A percentile compares a stretch with the other conserved stretches of the same genome.
Evolutionary conservation across 148 eudicot species (phyloP).

Genomic region (Bassia scoparia): DNA sequence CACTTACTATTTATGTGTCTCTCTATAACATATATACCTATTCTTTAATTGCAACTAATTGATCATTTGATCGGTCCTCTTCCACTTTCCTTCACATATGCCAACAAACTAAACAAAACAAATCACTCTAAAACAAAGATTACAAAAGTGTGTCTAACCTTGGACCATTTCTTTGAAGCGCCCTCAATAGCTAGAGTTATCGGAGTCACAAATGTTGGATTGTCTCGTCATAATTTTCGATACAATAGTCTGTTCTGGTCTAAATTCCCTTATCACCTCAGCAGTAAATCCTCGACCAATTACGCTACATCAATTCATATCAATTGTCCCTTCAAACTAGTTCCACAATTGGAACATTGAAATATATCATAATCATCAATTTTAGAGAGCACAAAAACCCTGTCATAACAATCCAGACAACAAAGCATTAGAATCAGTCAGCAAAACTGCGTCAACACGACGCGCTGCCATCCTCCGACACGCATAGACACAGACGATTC

Average conservation of each 20-base stretch:
- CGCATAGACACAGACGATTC: conserved; percentile 78
- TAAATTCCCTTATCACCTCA: conserved; percentile 83
- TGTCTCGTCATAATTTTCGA: conserved; percentile 94
- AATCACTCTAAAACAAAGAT: background rate
- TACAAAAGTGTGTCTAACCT: conserved; percentile 34
- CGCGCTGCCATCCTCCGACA: conserved; percentile 94
- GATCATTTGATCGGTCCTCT: too few relatives aligned
- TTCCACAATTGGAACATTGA: background rate
- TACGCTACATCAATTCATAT: background rate
- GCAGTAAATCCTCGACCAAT: conserved; percentile 68
- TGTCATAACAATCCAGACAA: conserved; percentile 92
- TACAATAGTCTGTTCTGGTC: conserved; percentile 76
- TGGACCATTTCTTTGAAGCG: conserved; percentile 96
- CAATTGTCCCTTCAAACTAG: background rate
- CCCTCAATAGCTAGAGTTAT: conserved; percentile 91
- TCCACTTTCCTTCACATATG: background rate
- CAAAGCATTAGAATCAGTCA: conserved; percentile 94
- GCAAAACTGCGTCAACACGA: conserved; percentile 81
- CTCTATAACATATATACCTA: background rate
- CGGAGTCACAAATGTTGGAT: conserved; percentile 86
- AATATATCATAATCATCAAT: background rate
- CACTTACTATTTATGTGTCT: background rate
- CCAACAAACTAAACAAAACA: background rate
- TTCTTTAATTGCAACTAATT: background rate
- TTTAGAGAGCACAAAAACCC: conserved; percentile 38